phyloP scores from a whole-genome alignment of 768 basidiomycete species.

The Xerocomus potaroensis region DNA sequence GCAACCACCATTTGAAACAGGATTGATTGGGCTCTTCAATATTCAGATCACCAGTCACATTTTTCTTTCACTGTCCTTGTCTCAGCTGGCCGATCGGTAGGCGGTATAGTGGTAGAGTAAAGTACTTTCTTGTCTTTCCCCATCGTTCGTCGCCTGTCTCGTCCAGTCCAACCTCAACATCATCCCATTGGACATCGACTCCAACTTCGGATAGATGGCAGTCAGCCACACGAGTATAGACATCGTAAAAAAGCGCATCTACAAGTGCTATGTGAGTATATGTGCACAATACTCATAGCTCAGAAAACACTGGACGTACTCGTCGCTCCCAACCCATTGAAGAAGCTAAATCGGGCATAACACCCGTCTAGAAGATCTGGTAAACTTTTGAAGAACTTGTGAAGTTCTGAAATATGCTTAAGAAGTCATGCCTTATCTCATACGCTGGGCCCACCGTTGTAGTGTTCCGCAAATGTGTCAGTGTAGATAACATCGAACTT shows the following conservation, averaged over 20 bases:
- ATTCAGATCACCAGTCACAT: no score
- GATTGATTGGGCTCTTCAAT: no score
- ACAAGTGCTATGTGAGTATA: slow-evolving; percentile 6
- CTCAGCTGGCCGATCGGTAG: slow-evolving; percentile 48
- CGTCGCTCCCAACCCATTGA: slow-evolving; percentile 95
- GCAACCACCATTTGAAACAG: background rate
- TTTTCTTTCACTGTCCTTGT: slow-evolving; percentile 8
- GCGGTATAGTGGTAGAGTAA: slow-evolving; percentile 70
- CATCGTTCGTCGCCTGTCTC: slow-evolving; percentile 54
- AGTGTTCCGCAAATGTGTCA: slow-evolving; percentile 91
- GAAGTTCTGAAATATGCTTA: slow-evolving; percentile 45
- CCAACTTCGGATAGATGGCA: slow-evolving; percentile 83
- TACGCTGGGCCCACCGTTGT: slow-evolving; percentile 44
- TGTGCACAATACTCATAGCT: no score
- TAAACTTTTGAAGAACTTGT: slow-evolving; percentile 74
- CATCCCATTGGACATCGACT: slow-evolving; percentile 73
- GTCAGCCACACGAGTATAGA: slow-evolving; percentile 82
- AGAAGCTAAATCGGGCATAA: slow-evolving; percentile 88
- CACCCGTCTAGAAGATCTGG: slow-evolving; percentile 72
- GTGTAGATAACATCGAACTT: slow-evolving; percentile 90
- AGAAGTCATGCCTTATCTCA: background rate
- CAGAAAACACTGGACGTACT: slow-evolving; percentile 51
- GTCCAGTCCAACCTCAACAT: slow-evolving; percentile 63
- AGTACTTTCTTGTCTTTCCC: slow-evolving; percentile 75
- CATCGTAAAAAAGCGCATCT: slow-evolving; percentile 90